A percentile compares a stretch with the other conserved stretches of the same genome.
Evolutionary conservation across 768 basidiomycete species (phyloP).

Genomic region (Fomitopsis pulvina): DNA sequence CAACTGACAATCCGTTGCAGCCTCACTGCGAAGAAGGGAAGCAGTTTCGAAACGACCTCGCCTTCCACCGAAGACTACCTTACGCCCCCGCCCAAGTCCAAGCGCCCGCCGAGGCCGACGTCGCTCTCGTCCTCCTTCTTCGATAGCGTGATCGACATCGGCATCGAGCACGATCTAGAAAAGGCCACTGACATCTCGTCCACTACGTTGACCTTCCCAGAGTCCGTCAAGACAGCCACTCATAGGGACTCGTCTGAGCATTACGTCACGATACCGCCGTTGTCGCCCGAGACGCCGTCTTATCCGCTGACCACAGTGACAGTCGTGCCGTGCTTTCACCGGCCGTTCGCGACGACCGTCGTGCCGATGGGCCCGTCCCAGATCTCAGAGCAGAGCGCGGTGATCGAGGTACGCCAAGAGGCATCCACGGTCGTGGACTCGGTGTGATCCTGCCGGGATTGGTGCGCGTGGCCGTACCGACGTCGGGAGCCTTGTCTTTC

Average conservation of each 20-base stretch:
- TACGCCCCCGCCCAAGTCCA: neutral
- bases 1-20: no score
- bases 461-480: no score
- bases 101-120: neutral
- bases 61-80: constrained; percentile 1
- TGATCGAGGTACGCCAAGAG: neutral
- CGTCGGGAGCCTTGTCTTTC: no score
- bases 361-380: neutral
- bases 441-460: neutral
- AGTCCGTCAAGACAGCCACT: neutral
- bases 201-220: neutral
- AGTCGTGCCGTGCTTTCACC: constrained; percentile 6
- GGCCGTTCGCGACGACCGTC: constrained; percentile 9
- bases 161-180: constrained; percentile 5
- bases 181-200: constrained; percentile 3
- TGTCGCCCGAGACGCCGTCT: neutral
- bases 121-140: constrained; percentile 2
- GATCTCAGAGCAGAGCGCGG: neutral
- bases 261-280: neutral
- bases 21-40: neutral
- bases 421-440: neutral
- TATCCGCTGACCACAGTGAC: neutral
- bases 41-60: neutral
- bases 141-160: no score
- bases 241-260: neutral